Conservation (phyloP, 1,284 basidiomycete species). For the Austropuccinia psidii region DNA sequence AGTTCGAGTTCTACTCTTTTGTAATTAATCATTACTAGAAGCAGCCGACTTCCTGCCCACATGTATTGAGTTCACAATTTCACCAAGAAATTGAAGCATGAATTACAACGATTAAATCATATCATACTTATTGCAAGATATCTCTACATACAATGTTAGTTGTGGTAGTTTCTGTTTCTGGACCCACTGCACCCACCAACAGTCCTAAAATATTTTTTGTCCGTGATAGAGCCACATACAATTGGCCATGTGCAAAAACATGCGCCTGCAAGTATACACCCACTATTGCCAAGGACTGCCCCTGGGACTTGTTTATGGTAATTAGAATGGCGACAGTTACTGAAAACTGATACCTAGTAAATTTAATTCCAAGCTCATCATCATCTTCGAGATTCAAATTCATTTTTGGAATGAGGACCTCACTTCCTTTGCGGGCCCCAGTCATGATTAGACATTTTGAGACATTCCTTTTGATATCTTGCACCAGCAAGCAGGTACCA, state of each 20-base stretch:
- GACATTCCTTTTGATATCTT: not conserved
- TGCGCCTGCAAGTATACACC: not conserved
- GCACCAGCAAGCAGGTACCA: not conserved
- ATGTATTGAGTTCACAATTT: too few relatives aligned
- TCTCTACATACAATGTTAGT: too few relatives aligned
- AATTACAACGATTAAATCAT: too few relatives aligned
- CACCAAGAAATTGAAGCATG: too few relatives aligned
- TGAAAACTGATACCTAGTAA: not conserved
- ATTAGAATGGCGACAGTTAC: not conserved
- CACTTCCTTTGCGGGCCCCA: not conserved
- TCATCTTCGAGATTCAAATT: not conserved
- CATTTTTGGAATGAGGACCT: not conserved
- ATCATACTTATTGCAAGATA: too few relatives aligned
- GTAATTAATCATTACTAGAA: too few relatives aligned
- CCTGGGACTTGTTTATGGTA: constrained; percentile 15
- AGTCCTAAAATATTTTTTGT: too few relatives aligned
- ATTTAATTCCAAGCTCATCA: not conserved
- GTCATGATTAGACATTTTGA: not conserved
- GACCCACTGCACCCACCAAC: too few relatives aligned
- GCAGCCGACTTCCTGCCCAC: too few relatives aligned
- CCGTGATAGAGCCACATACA: constrained; percentile 6
- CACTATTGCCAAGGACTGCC: not conserved
- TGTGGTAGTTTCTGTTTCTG: too few relatives aligned
- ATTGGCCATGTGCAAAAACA: constrained; percentile 7
- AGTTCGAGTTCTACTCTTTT: too few relatives aligned